Evolutionary conservation across 352 stramenopile genomes (phyloP).

Genomic region (Pythium dissimile): DNA sequence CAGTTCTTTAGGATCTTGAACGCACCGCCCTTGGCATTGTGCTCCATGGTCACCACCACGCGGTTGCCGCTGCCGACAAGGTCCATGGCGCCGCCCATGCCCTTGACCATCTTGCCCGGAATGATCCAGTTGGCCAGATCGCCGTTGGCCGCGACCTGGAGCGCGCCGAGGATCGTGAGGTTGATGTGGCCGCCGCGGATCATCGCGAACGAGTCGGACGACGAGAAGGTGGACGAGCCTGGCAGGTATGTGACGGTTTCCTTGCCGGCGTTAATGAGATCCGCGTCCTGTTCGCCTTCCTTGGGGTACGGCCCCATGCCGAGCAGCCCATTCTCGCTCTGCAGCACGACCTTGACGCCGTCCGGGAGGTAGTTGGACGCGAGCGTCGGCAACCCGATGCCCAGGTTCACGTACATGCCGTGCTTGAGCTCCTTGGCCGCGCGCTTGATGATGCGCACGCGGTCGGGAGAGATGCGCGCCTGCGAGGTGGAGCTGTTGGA

Average conservation of each 20-base stretch:
- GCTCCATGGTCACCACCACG: slow-evolving; percentile 97
- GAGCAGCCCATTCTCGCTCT: slow-evolving; percentile 96
- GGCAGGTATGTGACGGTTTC: slow-evolving; percentile 94
- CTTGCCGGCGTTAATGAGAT: slow-evolving; percentile 98
- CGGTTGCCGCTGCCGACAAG: slow-evolving; percentile 91
- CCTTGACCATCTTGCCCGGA: slow-evolving; percentile 96
- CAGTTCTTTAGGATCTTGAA: slow-evolving; percentile 95
- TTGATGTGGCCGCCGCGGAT: slow-evolving; percentile 95
- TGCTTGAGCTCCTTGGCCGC: slow-evolving; percentile 87
- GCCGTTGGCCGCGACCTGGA: slow-evolving; percentile 92
- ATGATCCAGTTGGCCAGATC: slow-evolving; percentile 97
- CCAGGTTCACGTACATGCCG: slow-evolving; percentile 98
- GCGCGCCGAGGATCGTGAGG: slow-evolving; percentile 94
- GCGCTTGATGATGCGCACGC: slow-evolving; percentile 93
- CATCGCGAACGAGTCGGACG: slow-evolving; percentile 95
- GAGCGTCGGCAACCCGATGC: slow-evolving; percentile 95
- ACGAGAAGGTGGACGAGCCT: slow-evolving; percentile 93
- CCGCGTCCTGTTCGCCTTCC: slow-evolving; percentile 86
- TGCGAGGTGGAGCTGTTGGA: slow-evolving; percentile 61
- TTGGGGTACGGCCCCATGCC: slow-evolving; percentile 92
- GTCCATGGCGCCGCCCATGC: slow-evolving; percentile 98
- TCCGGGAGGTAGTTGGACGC: slow-evolving; percentile 94
- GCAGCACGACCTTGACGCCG: slow-evolving; percentile 93
- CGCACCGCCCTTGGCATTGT: slow-evolving; percentile 92
- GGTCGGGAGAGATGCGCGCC: slow-evolving; percentile 65